Percentiles rank a stretch among this genome's conserved stretches.
These are phyloP conservation scores for Nakaseomyces nivariensis DNA, from an alignment of 1,139 yeast species.

Conservation along the genomic window DNA sequence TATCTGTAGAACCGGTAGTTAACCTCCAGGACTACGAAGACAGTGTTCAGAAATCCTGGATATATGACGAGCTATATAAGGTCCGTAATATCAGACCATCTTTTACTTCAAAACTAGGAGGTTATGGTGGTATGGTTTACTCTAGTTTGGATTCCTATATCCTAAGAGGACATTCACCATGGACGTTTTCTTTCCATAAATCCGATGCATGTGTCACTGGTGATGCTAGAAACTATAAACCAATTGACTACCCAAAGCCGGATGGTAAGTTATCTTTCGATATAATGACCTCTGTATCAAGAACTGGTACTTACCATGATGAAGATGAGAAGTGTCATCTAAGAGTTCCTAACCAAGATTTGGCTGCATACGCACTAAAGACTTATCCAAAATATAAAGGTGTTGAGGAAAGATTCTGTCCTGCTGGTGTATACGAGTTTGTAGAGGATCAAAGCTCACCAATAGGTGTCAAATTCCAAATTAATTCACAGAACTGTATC, in stretches of 20 bases:
- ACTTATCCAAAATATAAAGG: slow-evolving; percentile 76
- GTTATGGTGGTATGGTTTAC: slow-evolving; percentile 69
- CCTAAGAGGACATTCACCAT: slow-evolving; percentile 70
- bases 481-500: slow-evolving; percentile 91
- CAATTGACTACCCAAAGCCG: slow-evolving; percentile 87
- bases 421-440: slow-evolving; percentile 97
- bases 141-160: slow-evolving; percentile 80
- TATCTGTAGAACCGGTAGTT: slow-evolving; percentile 29
- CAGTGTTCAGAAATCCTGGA: slow-evolving; percentile 71
- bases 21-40: slow-evolving; percentile 50
- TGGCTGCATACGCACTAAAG: slow-evolving; percentile 52
- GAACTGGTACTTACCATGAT: slow-evolving; percentile 94
- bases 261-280: slow-evolving; percentile 88
- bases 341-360: slow-evolving; percentile 65
- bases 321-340: slow-evolving; percentile 90
- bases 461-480: slow-evolving; percentile 73
- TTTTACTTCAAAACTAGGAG: slow-evolving; percentile 58
- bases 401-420: slow-evolving; percentile 85
- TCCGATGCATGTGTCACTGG: slow-evolving; percentile 68
- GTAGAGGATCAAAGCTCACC: slow-evolving; percentile 51
- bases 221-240: slow-evolving; percentile 52
- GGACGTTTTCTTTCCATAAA: slow-evolving; percentile 67
- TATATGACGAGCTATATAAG: slow-evolving; percentile 65
- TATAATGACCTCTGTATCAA: slow-evolving; percentile 78
- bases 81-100: slow-evolving; percentile 90